Base-by-base conservation (phyloP, 257 asterid species). In the Salvia hispanica region DNA sequence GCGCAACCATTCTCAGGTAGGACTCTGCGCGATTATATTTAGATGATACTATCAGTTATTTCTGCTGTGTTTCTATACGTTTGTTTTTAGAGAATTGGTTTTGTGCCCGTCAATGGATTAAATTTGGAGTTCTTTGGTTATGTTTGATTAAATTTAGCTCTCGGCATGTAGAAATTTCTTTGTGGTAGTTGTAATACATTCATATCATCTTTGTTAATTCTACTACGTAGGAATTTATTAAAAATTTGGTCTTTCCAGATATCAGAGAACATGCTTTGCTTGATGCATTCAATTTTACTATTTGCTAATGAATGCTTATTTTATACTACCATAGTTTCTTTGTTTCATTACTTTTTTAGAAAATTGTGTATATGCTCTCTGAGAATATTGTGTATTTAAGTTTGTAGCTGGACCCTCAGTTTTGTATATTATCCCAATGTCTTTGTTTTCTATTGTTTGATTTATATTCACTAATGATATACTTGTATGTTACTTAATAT, bases 1-100 rank as follows among this genome's bases (percentile, higher is more conserved):
- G 75, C 96, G 95, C 36, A 84, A 90, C 43, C 99, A 93, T 71
- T 86, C 97, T 71, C 99, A 93, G 97, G 99, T 88, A 28, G 18
- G 15, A 39, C 9, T 59, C 14, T 25, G 31, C 31, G 31, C 31
- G 31, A 25, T 25, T 25, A 25, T 25, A 0, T 12, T 58, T 34
- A 31, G 56, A 44, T 59, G 15, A 39, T n/a, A n/a, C n/a, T 1
- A 9, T 16, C 60, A 50, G 36, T 70, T 37, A 45, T n/a, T 18
- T 59, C 9, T 48, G 39, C 64, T 62, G 51, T 10, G 40, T 21
- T 62, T 46, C 8, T 31, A 2, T n/a, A 25, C 31, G 31, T 25
- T 4, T 9, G n/a, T n/a, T 36, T 45, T 37, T 15, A 18, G 52
- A 13, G 58, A 25, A 60, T 66, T 74, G 69, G 14, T 37, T 33